These are phyloP conservation scores for barley (Hordeum vulgare) DNA, from an alignment of 176 grass and related monocot species.

Conservation along the genomic window DNA sequence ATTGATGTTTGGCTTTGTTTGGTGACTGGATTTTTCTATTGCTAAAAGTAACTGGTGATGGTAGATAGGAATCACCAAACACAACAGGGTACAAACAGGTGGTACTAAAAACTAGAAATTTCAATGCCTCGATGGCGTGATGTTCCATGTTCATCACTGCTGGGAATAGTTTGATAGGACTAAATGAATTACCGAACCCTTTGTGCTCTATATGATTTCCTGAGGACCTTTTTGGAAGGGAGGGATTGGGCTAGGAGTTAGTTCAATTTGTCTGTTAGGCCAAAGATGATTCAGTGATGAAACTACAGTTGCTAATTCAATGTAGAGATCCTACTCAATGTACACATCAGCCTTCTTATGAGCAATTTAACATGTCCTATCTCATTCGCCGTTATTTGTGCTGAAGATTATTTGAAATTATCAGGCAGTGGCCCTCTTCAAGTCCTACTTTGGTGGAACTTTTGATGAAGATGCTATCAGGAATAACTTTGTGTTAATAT, in stretches of 20 bases:
- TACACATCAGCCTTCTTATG: background rate
- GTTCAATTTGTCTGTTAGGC: background rate
- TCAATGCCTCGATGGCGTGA: background rate
- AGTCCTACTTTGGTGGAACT: slow-evolving; percentile 93
- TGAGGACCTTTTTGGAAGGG: background rate
- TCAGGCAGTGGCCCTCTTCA: slow-evolving; percentile 92
- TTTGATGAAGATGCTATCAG: slow-evolving; percentile 99
- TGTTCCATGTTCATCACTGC: background rate
- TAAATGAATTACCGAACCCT: background rate
- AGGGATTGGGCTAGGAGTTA: background rate
- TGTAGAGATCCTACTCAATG: background rate
- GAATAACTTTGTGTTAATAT: slow-evolving; percentile 99
- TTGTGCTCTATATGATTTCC: slow-evolving; percentile 4
- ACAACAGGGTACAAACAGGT: background rate
- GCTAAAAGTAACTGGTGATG: background rate
- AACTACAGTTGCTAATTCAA: background rate
- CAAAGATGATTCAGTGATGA: background rate
- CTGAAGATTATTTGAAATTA: slow-evolving; percentile 33
- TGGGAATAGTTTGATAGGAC: background rate
- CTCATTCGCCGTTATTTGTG: background rate
- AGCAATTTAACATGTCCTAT: background rate
- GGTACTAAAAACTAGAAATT: background rate
- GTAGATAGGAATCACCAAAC: background rate
- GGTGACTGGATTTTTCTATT: background rate
- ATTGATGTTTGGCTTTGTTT: slow-evolving; percentile 7